Conservation (phyloP, 768 basidiomycete species). For the Kwoniella bestiolae region DNA sequence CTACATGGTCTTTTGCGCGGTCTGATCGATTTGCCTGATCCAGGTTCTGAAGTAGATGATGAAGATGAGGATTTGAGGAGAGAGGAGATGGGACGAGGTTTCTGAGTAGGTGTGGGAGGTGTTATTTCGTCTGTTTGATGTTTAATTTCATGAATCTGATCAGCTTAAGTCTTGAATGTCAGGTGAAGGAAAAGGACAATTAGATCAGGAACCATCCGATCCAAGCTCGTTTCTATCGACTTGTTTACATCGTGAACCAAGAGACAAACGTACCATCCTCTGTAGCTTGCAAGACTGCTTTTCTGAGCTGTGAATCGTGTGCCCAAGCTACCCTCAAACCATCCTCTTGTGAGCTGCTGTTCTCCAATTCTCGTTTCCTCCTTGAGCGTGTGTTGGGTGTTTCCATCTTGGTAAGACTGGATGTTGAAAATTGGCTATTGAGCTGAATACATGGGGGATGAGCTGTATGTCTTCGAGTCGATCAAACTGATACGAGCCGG, state of each 20-base stretch:
- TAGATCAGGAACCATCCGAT: not conserved
- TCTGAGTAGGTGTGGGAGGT: conserved; percentile 37
- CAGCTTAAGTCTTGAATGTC: too few relatives aligned
- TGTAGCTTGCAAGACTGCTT: conserved; percentile 28
- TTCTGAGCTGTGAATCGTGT: conserved; percentile 34
- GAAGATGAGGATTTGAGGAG: conserved; percentile 23
- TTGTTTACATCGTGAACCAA: not conserved
- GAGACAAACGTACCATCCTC: conserved; percentile 35
- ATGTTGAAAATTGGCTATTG: too few relatives aligned
- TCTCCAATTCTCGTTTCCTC: conserved; percentile 38
- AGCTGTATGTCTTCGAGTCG: too few relatives aligned
- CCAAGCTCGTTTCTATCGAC: not conserved
- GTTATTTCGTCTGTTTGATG: conserved; percentile 18
- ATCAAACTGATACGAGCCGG: too few relatives aligned
- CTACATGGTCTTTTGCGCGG: conserved; percentile 39
- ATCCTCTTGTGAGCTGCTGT: conserved; percentile 29
- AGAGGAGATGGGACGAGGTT: conserved; percentile 31
- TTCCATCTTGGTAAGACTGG: conserved; percentile 28
- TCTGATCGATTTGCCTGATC: not conserved
- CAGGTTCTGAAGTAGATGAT: not conserved
- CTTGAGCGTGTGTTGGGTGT: conserved; percentile 45
- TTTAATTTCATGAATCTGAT: conserved; percentile 10
- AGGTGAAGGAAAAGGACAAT: too few relatives aligned
- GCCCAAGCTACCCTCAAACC: conserved; percentile 33
- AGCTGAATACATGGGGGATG: too few relatives aligned